These are phyloP conservation scores for Gossypium thurberi DNA, from an alignment of 345 rosid species.

Conservation along the genomic window DNA sequence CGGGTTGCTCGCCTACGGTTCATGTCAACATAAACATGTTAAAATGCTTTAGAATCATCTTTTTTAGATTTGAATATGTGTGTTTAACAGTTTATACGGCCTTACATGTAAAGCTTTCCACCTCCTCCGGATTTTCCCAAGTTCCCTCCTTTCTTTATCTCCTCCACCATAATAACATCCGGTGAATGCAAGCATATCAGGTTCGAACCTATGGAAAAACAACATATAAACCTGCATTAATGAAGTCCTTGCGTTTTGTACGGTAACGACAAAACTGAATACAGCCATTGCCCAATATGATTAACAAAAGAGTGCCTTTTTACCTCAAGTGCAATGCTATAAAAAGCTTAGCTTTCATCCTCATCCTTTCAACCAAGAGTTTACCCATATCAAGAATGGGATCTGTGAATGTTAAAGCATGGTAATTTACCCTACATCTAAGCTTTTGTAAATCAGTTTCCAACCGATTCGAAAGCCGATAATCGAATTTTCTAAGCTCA, in stretches of 20 bases:
- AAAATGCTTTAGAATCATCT: background rate
- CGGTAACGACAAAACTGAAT: too few relatives aligned
- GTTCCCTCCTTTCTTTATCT: constrained; percentile 63
- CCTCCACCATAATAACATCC: constrained; percentile 94
- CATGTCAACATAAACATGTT: constrained; percentile 11
- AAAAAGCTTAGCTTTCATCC: constrained; percentile 51
- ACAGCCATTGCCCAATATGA: background rate
- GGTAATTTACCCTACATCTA: constrained; percentile 91
- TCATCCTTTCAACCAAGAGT: constrained; percentile 62
- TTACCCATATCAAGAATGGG: constrained; percentile 60
- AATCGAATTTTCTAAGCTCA: constrained; percentile 86
- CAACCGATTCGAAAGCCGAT: constrained; percentile 73
- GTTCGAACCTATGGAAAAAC: constrained; percentile 57
- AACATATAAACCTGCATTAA: constrained; percentile 6
- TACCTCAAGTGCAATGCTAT: constrained; percentile 90
- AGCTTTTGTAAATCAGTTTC: constrained; percentile 71
- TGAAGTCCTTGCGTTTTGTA: background rate
- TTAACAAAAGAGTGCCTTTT: background rate
- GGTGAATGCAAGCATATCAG: constrained; percentile 97
- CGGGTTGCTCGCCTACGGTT: constrained; percentile 54
- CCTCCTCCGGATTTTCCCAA: constrained; percentile 73
- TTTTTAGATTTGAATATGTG: background rate
- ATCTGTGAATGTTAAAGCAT: constrained; percentile 65
- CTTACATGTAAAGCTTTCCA: constrained; percentile 88
- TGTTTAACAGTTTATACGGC: constrained; percentile 4